These are phyloP conservation scores for Leishmania tropica DNA, from an alignment of 208 protist genomes.

Conservation along the genomic window DNA sequence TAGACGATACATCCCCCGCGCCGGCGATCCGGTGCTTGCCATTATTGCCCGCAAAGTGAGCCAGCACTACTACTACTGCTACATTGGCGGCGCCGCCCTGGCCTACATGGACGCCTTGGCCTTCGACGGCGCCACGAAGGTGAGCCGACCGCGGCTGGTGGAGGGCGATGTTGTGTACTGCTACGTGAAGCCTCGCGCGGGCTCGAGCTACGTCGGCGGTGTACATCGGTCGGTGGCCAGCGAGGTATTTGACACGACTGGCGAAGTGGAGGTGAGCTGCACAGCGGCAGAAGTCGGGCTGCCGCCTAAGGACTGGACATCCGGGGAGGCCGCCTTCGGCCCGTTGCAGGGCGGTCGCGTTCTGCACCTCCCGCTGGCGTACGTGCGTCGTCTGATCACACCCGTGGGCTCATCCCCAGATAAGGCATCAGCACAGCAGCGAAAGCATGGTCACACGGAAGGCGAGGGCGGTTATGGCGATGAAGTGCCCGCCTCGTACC, in stretches of 20 bases:
- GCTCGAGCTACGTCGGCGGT: conserved; percentile 27
- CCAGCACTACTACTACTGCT: conserved; percentile 66
- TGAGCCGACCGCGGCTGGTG: conserved; percentile 63
- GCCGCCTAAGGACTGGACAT: conserved; percentile 81
- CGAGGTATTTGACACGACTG: conserved; percentile 4
- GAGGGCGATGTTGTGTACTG: conserved; percentile 84
- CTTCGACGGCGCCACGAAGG: conserved; percentile 89
- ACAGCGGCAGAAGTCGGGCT: conserved; percentile 73
- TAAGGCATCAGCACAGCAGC: not conserved
- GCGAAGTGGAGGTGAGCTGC: conserved; percentile 79
- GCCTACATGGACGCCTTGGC: conserved; percentile 71
- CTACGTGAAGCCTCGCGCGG: conserved; percentile 52
- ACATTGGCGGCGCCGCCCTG: conserved; percentile 48
- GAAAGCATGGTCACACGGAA: conserved; percentile 28
- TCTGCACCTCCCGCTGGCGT: conserved; percentile 64
- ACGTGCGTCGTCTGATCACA: conserved; percentile 64
- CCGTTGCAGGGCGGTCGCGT: conserved; percentile 70
- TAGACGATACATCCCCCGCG: conserved; percentile 56
- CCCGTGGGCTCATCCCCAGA: conserved; percentile 15
- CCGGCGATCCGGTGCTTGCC: conserved; percentile 76
- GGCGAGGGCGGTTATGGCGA: conserved; percentile 8
- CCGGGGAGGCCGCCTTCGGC: conserved; percentile 78
- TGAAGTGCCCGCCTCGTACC: conserved; percentile 48
- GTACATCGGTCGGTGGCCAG: not conserved
- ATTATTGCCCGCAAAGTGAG: conserved; percentile 57